These are phyloP conservation scores for Apiospora phragmitis DNA, from an alignment of 2,329 filamentous ascomycete genomes.

Conservation along the genomic window DNA sequence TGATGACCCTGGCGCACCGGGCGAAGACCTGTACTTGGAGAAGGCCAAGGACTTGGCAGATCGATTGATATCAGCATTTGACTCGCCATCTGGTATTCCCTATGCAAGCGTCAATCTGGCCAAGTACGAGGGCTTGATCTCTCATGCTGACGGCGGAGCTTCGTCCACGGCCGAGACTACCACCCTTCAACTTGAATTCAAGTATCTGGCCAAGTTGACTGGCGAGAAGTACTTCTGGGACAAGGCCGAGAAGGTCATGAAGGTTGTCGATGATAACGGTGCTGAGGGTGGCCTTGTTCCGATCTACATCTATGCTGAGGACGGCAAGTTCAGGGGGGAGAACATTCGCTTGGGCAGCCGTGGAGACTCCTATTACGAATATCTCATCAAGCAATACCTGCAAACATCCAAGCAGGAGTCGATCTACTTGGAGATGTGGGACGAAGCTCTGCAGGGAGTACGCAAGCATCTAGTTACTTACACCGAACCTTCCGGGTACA, in stretches of 20 bases:
- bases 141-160: conserved; percentile 82
- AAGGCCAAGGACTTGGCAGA: conserved; percentile 94
- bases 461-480: conserved; percentile 93
- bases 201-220: conserved; percentile 92
- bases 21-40: conserved; percentile 92
- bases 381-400: conserved; percentile 96
- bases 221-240: conserved; percentile 94
- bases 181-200: conserved; percentile 92
- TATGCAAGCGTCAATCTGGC: conserved; percentile 89
- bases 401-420: conserved; percentile 87
- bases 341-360: conserved; percentile 92
- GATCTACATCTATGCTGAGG: conserved; percentile 83
- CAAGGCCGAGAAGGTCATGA: conserved; percentile 85
- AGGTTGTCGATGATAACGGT: conserved; percentile 82
- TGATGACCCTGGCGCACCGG: conserved; percentile 69
- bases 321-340: conserved; percentile 74
- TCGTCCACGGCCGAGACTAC: conserved; percentile 94
- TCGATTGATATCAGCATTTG: conserved; percentile 82
- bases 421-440: conserved; percentile 90
- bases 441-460: conserved; percentile 79
- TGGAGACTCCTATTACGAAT: conserved; percentile 98
- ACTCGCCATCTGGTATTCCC: conserved; percentile 82
- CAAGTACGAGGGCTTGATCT: conserved; percentile 72
- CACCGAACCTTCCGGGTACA: conserved; percentile 75
- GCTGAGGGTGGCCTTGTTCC: conserved; percentile 81